A percentile compares a stretch with the other conserved stretches of the same genome.
Evolutionary conservation across 2,329 filamentous ascomycete species (phyloP).

Genomic region (Pyricularia sp.): DNA sequence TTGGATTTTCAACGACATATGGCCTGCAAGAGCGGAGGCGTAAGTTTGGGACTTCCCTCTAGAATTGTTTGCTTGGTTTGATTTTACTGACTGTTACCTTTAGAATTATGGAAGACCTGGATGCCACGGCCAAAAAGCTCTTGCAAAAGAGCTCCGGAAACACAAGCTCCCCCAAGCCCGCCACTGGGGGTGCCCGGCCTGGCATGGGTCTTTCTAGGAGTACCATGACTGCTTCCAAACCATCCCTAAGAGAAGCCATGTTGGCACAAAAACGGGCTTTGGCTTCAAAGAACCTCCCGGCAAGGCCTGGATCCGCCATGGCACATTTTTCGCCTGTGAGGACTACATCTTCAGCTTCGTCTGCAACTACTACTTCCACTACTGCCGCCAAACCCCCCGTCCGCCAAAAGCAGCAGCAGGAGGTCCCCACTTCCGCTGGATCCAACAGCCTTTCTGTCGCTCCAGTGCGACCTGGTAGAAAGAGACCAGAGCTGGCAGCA

Average conservation of each 20-base stretch:
- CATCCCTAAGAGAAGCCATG: slow-evolving; percentile 74
- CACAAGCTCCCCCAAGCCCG: slow-evolving; percentile 56
- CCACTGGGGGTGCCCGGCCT: slow-evolving; percentile 38
- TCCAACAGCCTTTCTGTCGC: slow-evolving; percentile 53
- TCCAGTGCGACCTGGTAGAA: slow-evolving; percentile 51
- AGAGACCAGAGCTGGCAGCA: slow-evolving; percentile 46
- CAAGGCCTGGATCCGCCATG: slow-evolving; percentile 56
- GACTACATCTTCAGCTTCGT: slow-evolving; percentile 26
- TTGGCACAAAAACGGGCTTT: slow-evolving; percentile 66
- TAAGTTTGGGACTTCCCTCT: slow-evolving; percentile 31
- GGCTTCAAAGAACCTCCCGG: slow-evolving; percentile 40
- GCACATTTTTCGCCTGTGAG: slow-evolving; percentile 47
- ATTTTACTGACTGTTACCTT: slow-evolving; percentile 11
- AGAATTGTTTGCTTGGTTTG: background rate
- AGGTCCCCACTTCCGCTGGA: slow-evolving; percentile 32
- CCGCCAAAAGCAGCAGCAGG: slow-evolving; percentile 28
- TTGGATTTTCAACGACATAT: slow-evolving; percentile 72
- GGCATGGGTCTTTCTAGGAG: slow-evolving; percentile 55
- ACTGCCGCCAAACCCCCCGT: slow-evolving; percentile 25
- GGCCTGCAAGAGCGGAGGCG: slow-evolving; percentile 68
- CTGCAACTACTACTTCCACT: slow-evolving; percentile 22
- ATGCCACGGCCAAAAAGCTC: slow-evolving; percentile 67
- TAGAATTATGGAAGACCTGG: slow-evolving; percentile 71
- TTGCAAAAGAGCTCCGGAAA: slow-evolving; percentile 80
- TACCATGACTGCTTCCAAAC: slow-evolving; percentile 47